Evolutionary conservation across 805 yeast genomes (phyloP), one percentile per base, ranked within the genome.

Genomic region (Kazachstania viticola): DNA sequence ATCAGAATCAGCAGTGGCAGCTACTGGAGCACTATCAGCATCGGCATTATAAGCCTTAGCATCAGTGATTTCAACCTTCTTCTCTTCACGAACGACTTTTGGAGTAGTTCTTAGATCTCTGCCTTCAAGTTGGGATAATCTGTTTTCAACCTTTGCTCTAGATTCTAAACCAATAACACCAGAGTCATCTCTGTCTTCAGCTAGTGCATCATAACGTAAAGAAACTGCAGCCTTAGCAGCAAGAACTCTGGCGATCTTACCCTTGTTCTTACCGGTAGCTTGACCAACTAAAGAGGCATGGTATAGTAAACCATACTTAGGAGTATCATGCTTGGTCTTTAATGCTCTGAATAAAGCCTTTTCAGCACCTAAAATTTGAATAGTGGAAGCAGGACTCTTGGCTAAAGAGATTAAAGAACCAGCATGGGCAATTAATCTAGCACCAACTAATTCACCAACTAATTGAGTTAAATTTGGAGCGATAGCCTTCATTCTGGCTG

Each of bases 211-310:
- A 60, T 81, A 88, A 70, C 98, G 82, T 48, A 88, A 69, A 40
- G 95, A 82, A 51, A 91, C 93, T 34, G 98, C 94, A 46, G 96
- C 94, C 69, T 91, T 91, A 38, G 97, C 97, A 49, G 98, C 98
- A 43, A 91, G 73, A 46, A 91, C 95, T 69, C 98, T 79, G 37
- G 98, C 97, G 58, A 91, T 84, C 70, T 87, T 91, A 68, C 98
- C 98, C 72, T 91, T 91, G 69, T 91, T 91, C 65, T 81, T 81
- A 64, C 95, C 95, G 31, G 94, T 72, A 37, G 98, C 98, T 70
- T 88, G 95, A 44, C 98, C 98, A 46, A 91, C 93, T 43, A 91
- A 70, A 19, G 95, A 83, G 36, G 97, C 95, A 59, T 91, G 97
- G 69, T 91, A 91, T 48, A 91, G 70, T 51, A 91, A 69, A 68